phyloP scores from a whole-genome alignment of 768 basidiomycete genomes.

The Grammothele lineata region DNA sequence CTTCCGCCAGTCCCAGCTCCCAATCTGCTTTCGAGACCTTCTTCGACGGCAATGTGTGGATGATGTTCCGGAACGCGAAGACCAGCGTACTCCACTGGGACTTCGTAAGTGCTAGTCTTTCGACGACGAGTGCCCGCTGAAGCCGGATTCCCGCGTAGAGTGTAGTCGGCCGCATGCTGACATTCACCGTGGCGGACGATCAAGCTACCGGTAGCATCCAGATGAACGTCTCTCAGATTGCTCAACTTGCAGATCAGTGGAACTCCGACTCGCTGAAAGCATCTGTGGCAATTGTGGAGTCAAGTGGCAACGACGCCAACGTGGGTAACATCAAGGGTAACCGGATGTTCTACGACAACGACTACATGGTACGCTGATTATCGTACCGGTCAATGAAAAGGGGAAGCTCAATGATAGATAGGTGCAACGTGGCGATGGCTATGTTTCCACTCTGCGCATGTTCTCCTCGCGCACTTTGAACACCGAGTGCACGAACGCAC shows the following conservation, averaged over 20 bases:
- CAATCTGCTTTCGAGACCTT: conserved; percentile 49
- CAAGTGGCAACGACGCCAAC: conserved; percentile 41
- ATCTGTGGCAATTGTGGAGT: too few relatives aligned
- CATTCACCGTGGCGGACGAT: conserved; percentile 48
- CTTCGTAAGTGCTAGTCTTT: conserved; percentile 42
- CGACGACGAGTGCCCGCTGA: neutral
- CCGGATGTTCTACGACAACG: conserved; percentile 60
- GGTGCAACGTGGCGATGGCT: conserved; percentile 59
- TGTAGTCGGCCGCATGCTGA: conserved; percentile 59
- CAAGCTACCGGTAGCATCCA: conserved; percentile 57
- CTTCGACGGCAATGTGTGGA: conserved; percentile 61
- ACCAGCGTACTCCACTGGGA: conserved; percentile 68
- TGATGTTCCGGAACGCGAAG: conserved; percentile 57
- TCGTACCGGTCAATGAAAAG: neutral
- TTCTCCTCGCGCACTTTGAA: conserved; percentile 54
- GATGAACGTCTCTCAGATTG: conserved; percentile 50
- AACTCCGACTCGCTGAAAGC: conserved; percentile 34
- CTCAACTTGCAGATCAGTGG: conserved; percentile 50
- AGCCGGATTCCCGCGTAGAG: conserved; percentile 43
- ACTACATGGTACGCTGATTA: conserved; percentile 53
- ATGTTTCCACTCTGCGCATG: conserved; percentile 61
- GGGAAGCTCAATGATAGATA: conserved; percentile 19
- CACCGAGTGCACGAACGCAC: conserved; percentile 61
- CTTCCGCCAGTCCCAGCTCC: conserved; percentile 26
- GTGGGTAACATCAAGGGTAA: conserved; percentile 52